Conservation (phyloP, 345 rosid species). For the Pugionium dolabratum region DNA sequence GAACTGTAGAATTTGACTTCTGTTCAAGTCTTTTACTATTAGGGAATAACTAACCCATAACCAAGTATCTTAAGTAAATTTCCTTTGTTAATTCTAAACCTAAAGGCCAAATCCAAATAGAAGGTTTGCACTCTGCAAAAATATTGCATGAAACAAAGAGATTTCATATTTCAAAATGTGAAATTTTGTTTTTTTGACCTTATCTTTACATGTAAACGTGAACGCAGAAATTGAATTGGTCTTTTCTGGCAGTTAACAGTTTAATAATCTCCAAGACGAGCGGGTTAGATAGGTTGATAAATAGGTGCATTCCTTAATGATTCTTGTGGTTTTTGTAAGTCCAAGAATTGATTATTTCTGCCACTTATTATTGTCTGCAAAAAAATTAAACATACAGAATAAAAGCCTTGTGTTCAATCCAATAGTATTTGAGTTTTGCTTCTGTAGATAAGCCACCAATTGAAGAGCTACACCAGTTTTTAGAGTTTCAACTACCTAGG, state of each 20-base stretch:
- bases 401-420: not conserved
- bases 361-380: slow-evolving; percentile 3
- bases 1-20: no score
- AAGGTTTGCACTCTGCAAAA: not conserved
- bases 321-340: not conserved
- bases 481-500: slow-evolving; percentile 94
- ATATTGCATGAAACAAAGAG: not conserved
- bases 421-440: slow-evolving; percentile 5
- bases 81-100: not conserved
- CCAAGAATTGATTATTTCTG: not conserved
- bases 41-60: not conserved
- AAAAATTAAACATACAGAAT: not conserved
- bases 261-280: slow-evolving; percentile 2
- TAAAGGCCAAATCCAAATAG: not conserved
- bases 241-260: not conserved
- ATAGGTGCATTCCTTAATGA: not conserved
- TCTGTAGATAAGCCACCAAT: slow-evolving; percentile 87
- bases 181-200: not conserved
- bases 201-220: no score
- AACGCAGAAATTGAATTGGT: no score
- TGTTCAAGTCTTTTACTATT: no score
- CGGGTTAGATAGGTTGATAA: slow-evolving; percentile 10
- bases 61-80: not conserved
- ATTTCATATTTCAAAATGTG: not conserved
- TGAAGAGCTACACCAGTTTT: slow-evolving; percentile 88